phyloP scores from a whole-genome alignment of 2,329 filamentous ascomycete species.

The Epichloe bromicola region DNA sequence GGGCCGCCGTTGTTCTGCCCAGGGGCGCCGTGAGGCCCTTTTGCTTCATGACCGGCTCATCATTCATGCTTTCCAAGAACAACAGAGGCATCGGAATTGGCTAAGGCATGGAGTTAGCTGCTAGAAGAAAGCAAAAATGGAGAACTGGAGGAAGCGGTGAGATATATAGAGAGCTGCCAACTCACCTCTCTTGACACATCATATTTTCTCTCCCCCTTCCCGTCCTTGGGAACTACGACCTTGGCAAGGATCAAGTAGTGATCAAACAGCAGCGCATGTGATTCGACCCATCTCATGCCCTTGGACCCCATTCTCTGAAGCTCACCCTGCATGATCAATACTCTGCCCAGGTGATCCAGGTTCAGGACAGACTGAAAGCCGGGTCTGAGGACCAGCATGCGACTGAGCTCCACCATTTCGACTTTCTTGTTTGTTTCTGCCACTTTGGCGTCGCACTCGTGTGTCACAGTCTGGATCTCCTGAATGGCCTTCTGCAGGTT shows the following conservation, averaged over 20 bases:
- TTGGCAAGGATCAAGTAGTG: constrained; percentile 94
- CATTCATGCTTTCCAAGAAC: constrained; percentile 81
- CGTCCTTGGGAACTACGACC: constrained; percentile 54
- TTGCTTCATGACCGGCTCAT: constrained; percentile 76
- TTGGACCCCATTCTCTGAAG: constrained; percentile 79
- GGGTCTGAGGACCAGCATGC: constrained; percentile 72
- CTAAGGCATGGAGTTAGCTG: constrained; percentile 19
- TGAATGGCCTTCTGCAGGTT: constrained; percentile 76
- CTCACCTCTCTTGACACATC: constrained; percentile 82
- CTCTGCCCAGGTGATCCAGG: constrained; percentile 82
- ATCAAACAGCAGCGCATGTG: constrained; percentile 86
- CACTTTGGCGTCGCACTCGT: constrained; percentile 85
- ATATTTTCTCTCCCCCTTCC: constrained; percentile 66
- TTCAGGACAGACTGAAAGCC: constrained; percentile 85
- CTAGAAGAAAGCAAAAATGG: constrained; percentile 14
- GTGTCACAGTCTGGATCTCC: constrained; percentile 78
- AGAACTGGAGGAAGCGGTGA: neutral
- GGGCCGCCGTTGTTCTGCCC: constrained; percentile 44
- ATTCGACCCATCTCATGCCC: constrained; percentile 87
- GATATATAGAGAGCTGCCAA: neutral
- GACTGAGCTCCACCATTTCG: constrained; percentile 69
- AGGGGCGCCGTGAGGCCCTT: constrained; percentile 58
- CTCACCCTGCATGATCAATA: constrained; percentile 80
- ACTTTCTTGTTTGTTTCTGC: constrained; percentile 89
- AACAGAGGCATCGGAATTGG: constrained; percentile 95